phyloP scores from a whole-genome alignment of 306 rosid species.

The Ceratonia siliqua region DNA sequence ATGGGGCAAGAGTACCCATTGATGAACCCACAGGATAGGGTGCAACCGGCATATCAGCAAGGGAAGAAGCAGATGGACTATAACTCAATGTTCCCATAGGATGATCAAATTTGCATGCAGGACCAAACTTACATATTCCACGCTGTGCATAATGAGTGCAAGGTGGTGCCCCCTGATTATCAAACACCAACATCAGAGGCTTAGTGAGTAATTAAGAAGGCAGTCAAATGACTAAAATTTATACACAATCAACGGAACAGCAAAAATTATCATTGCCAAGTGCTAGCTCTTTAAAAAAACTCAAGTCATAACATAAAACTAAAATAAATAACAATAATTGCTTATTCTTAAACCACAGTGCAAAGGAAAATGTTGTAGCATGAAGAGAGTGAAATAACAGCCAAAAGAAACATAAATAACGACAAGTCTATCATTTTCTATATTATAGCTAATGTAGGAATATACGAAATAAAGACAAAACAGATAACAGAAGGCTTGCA shows the following conservation, averaged over 20 bases:
- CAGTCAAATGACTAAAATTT: constrained; percentile 13
- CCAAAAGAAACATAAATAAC: not conserved
- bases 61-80: constrained; percentile 87
- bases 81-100: constrained; percentile 67
- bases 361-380: constrained; percentile 13
- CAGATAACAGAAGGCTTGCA: not conserved
- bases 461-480: constrained; percentile 1
- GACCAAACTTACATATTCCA: constrained; percentile 89
- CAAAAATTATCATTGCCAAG: constrained; percentile 14
- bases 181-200: constrained; percentile 41
- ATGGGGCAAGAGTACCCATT: constrained; percentile 64
- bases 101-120: constrained; percentile 89
- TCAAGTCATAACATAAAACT: not conserved
- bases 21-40: constrained; percentile 78
- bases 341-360: constrained; percentile 10
- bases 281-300: constrained; percentile 4
- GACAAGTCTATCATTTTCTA: constrained; percentile 28
- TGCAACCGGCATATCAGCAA: constrained; percentile 77
- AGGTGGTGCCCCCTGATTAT: constrained; percentile 78
- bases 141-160: constrained; percentile 85
- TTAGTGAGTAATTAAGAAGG: constrained; percentile 10
- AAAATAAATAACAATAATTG: constrained; percentile 3
- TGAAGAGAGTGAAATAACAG: constrained; percentile 7
- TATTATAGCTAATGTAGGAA: not conserved
- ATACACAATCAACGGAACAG: not conserved